Conservation (phyloP, 257 asterid genomes). For the Solanum okadae region DNA sequence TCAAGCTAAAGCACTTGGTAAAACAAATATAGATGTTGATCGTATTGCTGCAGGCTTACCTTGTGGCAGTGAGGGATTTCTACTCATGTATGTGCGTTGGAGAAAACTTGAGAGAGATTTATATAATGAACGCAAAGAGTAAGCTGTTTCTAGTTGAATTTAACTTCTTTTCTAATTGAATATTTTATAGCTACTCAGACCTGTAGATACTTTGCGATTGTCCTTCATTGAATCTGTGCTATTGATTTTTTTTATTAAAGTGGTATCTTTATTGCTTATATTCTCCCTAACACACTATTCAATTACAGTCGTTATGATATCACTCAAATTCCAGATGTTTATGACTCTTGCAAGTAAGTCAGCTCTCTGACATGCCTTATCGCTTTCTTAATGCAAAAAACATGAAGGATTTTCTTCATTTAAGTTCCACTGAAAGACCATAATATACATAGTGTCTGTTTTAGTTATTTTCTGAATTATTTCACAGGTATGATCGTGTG, state of each 20-base stretch:
- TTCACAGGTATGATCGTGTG: constrained; percentile 69
- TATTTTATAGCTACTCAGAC: background rate
- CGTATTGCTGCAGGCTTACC: constrained; percentile 98
- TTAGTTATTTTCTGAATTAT: background rate
- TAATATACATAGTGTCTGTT: background rate
- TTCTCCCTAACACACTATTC: constrained; percentile 5
- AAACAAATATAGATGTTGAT: constrained; percentile 87
- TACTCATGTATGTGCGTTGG: constrained; percentile 99
- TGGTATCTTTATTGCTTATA: background rate
- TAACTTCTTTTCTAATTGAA: background rate
- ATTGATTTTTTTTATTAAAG: background rate
- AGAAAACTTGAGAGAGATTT: constrained; percentile 85
- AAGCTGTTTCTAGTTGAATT: constrained; percentile 10
- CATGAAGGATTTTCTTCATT: background rate
- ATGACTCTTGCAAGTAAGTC: constrained; percentile 97
- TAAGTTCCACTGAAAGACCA: background rate
- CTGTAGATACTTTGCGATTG: background rate
- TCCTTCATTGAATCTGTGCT: background rate
- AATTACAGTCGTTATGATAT: constrained; percentile 79
- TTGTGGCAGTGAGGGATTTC: constrained; percentile 96
- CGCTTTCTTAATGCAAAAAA: background rate
- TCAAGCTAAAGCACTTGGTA: constrained; percentile 99
- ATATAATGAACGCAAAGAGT: constrained; percentile 91
- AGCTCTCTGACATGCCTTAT: background rate
- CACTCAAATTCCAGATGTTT: constrained; percentile 93